These are phyloP conservation scores for Botrytis paeoniae DNA, from an alignment of 2,329 filamentous ascomycete genomes.

Conservation along the genomic window DNA sequence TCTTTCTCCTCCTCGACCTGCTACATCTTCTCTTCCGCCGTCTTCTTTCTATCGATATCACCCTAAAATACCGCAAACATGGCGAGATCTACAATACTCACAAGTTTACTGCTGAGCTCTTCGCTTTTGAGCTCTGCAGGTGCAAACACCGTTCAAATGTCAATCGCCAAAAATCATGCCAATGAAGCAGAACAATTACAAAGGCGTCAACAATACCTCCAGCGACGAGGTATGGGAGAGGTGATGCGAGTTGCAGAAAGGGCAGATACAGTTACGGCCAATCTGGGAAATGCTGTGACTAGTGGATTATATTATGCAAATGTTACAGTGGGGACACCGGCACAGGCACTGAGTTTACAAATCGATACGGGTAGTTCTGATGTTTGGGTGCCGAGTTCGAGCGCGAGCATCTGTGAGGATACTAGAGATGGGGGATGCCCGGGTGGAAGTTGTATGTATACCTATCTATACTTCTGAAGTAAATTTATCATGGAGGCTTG, in stretches of 20 bases:
- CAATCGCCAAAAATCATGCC: slow-evolving; percentile 27
- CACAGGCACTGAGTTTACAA: slow-evolving; percentile 52
- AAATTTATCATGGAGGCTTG: not conserved
- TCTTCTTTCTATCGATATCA: too few relatives aligned
- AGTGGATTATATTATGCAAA: slow-evolving; percentile 49
- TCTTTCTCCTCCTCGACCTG: not conserved
- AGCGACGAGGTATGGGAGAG: slow-evolving; percentile 17
- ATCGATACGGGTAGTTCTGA: slow-evolving; percentile 64
- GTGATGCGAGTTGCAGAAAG: slow-evolving; percentile 17
- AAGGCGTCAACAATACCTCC: slow-evolving; percentile 20
- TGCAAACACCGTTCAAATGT: slow-evolving; percentile 25
- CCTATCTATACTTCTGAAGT: not conserved
- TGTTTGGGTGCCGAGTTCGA: slow-evolving; percentile 52
- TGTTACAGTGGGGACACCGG: slow-evolving; percentile 57
- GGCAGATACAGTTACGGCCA: slow-evolving; percentile 26
- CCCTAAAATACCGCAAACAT: not conserved
- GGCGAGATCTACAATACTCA: slow-evolving; percentile 6
- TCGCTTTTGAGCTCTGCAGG: slow-evolving; percentile 10
- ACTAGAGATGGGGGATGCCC: slow-evolving; percentile 42
- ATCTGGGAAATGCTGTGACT: slow-evolving; percentile 48
- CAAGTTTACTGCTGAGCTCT: slow-evolving; percentile 10
- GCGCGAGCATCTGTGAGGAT: slow-evolving; percentile 35
- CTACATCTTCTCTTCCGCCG: not conserved
- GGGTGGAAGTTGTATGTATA: slow-evolving; percentile 46
- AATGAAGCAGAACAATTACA: slow-evolving; percentile 29